Conservation (phyloP, 2,329 filamentous ascomycete genomes). For the Sordariomycetes sp. region DNA sequence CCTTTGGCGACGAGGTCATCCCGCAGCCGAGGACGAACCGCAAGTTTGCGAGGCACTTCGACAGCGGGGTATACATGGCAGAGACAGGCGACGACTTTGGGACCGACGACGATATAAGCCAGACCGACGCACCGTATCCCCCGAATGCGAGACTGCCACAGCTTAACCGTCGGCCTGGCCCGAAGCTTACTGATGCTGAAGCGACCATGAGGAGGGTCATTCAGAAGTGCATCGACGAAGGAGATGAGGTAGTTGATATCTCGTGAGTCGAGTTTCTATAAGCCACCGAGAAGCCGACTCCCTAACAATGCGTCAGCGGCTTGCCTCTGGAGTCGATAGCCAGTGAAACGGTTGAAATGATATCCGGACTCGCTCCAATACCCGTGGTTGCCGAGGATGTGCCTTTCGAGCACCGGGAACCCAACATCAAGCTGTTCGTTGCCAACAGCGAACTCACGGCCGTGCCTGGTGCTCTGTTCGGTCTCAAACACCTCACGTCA, state of each 20-base stretch:
- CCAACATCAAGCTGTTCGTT: slow-evolving; percentile 50
- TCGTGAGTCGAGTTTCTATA: slow-evolving; percentile 29
- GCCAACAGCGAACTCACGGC: slow-evolving; percentile 44
- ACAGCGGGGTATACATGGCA: slow-evolving; percentile 61
- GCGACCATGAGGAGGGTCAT: slow-evolving; percentile 33
- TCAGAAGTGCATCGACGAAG: slow-evolving; percentile 43
- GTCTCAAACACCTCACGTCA: slow-evolving; percentile 49
- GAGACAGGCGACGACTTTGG: slow-evolving; percentile 23
- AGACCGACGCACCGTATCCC: slow-evolving; percentile 6
- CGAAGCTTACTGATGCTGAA: slow-evolving; percentile 27
- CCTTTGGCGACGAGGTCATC: slow-evolving; percentile 26
- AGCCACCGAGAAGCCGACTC: not conserved
- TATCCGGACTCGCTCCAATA: slow-evolving; percentile 43
- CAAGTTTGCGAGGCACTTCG: slow-evolving; percentile 46
- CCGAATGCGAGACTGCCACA: slow-evolving; percentile 10
- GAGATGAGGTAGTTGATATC: slow-evolving; percentile 49
- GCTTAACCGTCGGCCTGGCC: slow-evolving; percentile 10
- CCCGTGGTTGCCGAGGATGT: slow-evolving; percentile 44
- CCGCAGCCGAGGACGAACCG: slow-evolving; percentile 32
- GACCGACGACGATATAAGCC: not conserved
- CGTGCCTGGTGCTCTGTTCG: slow-evolving; percentile 51
- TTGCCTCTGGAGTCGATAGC: slow-evolving; percentile 42
- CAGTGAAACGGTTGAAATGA: slow-evolving; percentile 43
- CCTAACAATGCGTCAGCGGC: slow-evolving; percentile 15
- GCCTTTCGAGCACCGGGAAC: slow-evolving; percentile 47